Percentiles rank a stretch among this genome's conserved stretches.
phyloP scores from a whole-genome alignment of 2,329 filamentous ascomycete genomes.

The Neofusicoccum sp. region DNA sequence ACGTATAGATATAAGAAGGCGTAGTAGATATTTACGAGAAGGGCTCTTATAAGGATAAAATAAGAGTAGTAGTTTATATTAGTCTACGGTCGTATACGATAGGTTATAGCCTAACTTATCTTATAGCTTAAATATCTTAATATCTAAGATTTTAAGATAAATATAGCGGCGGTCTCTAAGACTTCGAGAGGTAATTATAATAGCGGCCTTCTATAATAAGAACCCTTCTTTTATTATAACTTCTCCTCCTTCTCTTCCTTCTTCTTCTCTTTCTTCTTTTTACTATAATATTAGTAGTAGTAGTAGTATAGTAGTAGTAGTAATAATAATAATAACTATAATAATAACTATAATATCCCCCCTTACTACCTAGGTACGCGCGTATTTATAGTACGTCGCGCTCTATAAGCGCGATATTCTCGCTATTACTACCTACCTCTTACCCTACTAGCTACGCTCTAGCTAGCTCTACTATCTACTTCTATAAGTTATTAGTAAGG shows the following conservation, averaged over 20 bases:
- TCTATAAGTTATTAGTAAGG: not conserved
- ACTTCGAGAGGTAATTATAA: not conserved
- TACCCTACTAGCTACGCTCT: not conserved
- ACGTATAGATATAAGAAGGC: not conserved
- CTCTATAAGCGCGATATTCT: no score
- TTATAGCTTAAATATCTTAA: not conserved
- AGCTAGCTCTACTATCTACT: not conserved
- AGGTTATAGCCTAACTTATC: no score
- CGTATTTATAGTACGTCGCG: no score
- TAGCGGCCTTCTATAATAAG: no score
- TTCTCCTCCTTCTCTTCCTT: no score
- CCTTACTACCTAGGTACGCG: no score
- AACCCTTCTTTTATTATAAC: no score
- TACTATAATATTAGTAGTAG: no score
- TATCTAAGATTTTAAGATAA: not conserved
- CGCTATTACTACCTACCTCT: not conserved
- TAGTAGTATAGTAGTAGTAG: not conserved
- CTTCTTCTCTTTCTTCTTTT: no score
- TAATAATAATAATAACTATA: conserved; percentile 1
- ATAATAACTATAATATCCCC: no score
- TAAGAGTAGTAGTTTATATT: no score
- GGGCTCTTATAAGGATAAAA: not conserved
- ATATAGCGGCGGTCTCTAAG: not conserved
- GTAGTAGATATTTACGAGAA: not conserved
- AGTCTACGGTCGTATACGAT: not conserved